Base-by-base conservation (phyloP, 768 basidiomycete species). In the Collybia sp. region DNA sequence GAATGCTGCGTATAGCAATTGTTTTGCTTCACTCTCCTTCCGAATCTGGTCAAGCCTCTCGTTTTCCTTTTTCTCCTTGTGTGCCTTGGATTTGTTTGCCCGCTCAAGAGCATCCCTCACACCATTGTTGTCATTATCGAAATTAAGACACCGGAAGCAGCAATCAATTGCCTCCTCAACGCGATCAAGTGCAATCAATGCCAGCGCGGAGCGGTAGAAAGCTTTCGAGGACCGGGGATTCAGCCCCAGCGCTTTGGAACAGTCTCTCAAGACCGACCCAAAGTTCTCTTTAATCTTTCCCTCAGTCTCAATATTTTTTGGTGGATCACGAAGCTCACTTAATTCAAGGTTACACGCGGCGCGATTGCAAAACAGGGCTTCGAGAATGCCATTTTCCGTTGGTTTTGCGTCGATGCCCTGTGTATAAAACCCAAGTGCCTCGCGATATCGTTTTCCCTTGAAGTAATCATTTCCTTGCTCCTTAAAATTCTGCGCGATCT, bases 401-500 rank as follows among this genome's bases (percentile, higher is more conserved):
- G 93, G 90, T 46, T 88, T 81, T 15, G 87, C 89, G 46, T 93
- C 90, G 18, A 98, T 56, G 1, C 88, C 95, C 61, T 94, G 89
- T 0, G 85, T 82, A 62, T 98, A 99, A 62, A 97, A 96, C 1
- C 82, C 80, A 6, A 85, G 49, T 1, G 96, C 96, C 62, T 98
- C 93, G 32, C 89, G 79, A 63, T 80, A 88, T 36, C 89, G 79
- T 58, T 89, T 91, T 20, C 85, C 85, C 53, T 82, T 85, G 69
- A 88, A 95, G 57, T 95, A 91, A 45, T 94, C 93, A 60, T 97
- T 98, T 4, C 93, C 96, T 60, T 95, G 91, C 44, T 91, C 83
- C 63, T 96, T 97, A 67, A 97, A 96, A 58, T 88, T 93, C 50
- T 80, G 75, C 1, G 95, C 92, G 52, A 92, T 72, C 63, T 98